Base-by-base conservation (phyloP, 352 stramenopile species). In the Phytophthora rubi region DNA sequence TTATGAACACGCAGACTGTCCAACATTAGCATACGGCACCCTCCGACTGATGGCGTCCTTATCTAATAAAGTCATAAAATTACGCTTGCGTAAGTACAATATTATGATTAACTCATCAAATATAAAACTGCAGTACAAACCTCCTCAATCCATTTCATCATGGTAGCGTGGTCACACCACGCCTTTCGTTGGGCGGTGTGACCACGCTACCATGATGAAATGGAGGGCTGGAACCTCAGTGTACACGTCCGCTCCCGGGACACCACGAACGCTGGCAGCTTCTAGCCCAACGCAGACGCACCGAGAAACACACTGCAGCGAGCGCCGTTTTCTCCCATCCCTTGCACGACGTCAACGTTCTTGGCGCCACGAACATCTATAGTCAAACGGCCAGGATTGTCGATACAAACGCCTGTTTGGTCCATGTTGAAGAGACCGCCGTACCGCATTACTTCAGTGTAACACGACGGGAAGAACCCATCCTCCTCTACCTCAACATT, bases 361-460 rank as follows among this genome's bases (percentile, higher is more conserved):
- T 53, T 49, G 37, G 35, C 35, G 9, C 55, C 55, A 49, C 35
- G 21, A 26, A 42, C 35, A 18, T 62, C 35, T n/a, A 62, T 39
- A 12, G 44, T 56, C 13, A 56, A 59, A 51, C 56, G 56, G 3
- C 42, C 39, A 26, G 56, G 39, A 30, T 44, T 47, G 56, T 53
- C 56, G n/a, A 62, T 62, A 26, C 39, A 53, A 53, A 62, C 39
- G 1, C 56, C 56, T 15, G 39, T 62, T 53, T 62, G 56, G 39
- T 62, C 12, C 56, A 44, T 44, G 26, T 62, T 62, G 16, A 62
- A 53, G 13, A 62, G 15, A 26, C 39, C 26, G 7, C 3, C 21
- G 23, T 53, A 62, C 16, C 39, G 37, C 32, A 37, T 23, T 12
- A 18, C 10, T 21, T 30, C 18, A 51, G n/a, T 49, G 54, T 61